Evolutionary conservation across 2,329 filamentous ascomycete genomes (phyloP), one percentile per base, ranked within the genome.

Genomic region (Cladosporium austrohemisphaericum): DNA sequence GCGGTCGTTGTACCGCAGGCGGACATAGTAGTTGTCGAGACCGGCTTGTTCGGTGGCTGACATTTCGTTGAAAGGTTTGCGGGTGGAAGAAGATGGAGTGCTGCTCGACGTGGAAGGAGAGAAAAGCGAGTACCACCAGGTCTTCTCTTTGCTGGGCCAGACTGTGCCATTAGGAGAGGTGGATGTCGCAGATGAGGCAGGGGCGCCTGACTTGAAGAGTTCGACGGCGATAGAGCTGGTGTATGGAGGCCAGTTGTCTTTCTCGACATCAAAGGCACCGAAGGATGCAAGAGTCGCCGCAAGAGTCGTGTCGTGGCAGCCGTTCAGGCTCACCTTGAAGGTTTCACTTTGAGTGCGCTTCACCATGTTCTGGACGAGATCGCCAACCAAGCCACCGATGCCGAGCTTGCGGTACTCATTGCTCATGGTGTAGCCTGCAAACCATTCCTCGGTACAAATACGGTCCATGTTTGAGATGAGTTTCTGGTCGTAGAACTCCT

Each of bases 291-390:
- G 72, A 1, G 89, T 74, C 1, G 80, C 87, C 2, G 88, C 93
- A 4, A 98, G 77, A 0, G 93, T 97, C 2, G 93, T 97, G 64
- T 97, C 91, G 68, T 96, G 91, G 62, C 91, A 95, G 25, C 91
- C 91, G 57, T 82, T 87, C 61, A 97, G 73, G 13, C 83, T 85
- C 56, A 97, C 84, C 54, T 84, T 86, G 60, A 93, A 76, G 23
- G 70, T 66, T 28, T 68, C 73, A 41, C 46, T 25, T 71, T 74
- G 59, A 71, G 62, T 68, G 62, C 41, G 68, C 5, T 73, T 64
- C 1, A 75, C 59, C 73, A 78, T 75, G 8, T 73, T 65, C 6
- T 67, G 65, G 2, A 91, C 84, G 14, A 97, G 69, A 62, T 97
- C 92, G 23, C 90, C 92, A 63, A 95, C 75, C 8, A 97, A 74